Base-by-base conservation (phyloP, 257 asterid species). In the Gynochthodes officinalis region DNA sequence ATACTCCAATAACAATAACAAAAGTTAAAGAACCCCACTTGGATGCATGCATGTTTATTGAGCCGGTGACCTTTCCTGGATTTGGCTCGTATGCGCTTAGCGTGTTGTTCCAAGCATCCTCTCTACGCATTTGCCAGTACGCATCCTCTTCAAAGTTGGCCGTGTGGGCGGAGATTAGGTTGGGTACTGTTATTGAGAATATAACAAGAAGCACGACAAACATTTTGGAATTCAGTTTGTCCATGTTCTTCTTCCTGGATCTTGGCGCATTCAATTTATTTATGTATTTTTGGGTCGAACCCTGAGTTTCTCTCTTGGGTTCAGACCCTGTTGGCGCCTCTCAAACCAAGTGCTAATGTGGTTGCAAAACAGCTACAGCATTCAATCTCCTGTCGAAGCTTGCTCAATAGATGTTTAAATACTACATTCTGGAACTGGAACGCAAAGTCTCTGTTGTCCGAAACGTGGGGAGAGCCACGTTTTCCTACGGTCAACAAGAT, bases 31-130 rank as follows among this genome's bases (percentile, higher is more conserved):
- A 2, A 19, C 72, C 72, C 2, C 60, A 86, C 95, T 73, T 78
- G 49, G 49, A 77, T 48, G 79, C 73, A 0, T 89, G 83, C 10
- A 60, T 21, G 39, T 85, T 88, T 49, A 90, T 63, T 32, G 82
- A 86, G 60, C 35, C 62, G 15, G 84, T 89, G 6, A 89, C 72
- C 14, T 76, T 73, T 4, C 55, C 78, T 0, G 98, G 98, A 1
- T 75, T 46, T 0, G 92, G 83, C 21, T 86, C 84, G 33, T 84
- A 89, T 1, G 90, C 73, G 1, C 64, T 69, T 25, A 84, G 82
- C 1, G 92, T 82, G 7, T 80, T 59, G 39, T 86, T 82, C 86
- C 88, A 80, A 1, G 98, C 90, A 61, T 82, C 89, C 3, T 73
- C 82, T 12, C 84, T 82, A 30, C 88, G 77, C 18, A 48, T 64